These are phyloP conservation scores for Globisporangium yorkense DNA, from an alignment of 352 stramenopile species.

Conservation along the genomic window DNA sequence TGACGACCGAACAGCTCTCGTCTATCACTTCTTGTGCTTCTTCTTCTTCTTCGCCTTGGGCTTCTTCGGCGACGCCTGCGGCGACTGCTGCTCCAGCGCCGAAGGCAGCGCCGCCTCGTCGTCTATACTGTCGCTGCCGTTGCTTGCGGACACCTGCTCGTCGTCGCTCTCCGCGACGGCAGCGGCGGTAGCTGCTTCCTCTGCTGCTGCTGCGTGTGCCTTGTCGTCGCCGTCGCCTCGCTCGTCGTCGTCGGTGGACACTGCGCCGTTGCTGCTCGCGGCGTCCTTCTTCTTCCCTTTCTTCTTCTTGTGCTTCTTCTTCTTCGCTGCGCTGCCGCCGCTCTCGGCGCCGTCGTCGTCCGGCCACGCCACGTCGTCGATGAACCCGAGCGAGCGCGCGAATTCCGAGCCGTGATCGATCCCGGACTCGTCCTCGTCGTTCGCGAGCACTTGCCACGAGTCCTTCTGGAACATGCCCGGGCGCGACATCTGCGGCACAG, in stretches of 20 bases:
- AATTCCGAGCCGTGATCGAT: constrained; percentile 84
- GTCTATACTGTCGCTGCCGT: constrained; percentile 12
- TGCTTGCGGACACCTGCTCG: constrained; percentile 4
- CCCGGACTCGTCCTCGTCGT: constrained; percentile 38
- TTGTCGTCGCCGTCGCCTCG: constrained; percentile 1
- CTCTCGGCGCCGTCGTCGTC: constrained; percentile 34
- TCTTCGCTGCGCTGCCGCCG: constrained; percentile 44
- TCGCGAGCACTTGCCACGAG: constrained; percentile 49
- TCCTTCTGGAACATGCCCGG: constrained; percentile 48
- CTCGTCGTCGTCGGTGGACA: constrained; percentile 5
- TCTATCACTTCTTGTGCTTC: constrained; percentile 48
- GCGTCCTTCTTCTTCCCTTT: constrained; percentile 26
- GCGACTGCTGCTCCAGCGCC: background rate
- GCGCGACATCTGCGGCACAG: constrained; percentile 58
- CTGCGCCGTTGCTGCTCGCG: background rate
- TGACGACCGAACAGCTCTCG: background rate
- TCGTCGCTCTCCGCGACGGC: background rate
- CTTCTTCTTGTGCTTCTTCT: constrained; percentile 73
- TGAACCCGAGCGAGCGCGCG: constrained; percentile 70
- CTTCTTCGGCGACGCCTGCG: constrained; percentile 19
- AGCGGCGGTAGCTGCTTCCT: too few relatives aligned
- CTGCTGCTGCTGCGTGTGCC: background rate
- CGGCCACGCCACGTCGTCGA: constrained; percentile 82
- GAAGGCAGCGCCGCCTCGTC: background rate
- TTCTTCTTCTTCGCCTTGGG: constrained; percentile 46